These are phyloP conservation scores for Neurospora discreta DNA, from an alignment of 495 filamentous ascomycete species.

Conservation along the genomic window DNA sequence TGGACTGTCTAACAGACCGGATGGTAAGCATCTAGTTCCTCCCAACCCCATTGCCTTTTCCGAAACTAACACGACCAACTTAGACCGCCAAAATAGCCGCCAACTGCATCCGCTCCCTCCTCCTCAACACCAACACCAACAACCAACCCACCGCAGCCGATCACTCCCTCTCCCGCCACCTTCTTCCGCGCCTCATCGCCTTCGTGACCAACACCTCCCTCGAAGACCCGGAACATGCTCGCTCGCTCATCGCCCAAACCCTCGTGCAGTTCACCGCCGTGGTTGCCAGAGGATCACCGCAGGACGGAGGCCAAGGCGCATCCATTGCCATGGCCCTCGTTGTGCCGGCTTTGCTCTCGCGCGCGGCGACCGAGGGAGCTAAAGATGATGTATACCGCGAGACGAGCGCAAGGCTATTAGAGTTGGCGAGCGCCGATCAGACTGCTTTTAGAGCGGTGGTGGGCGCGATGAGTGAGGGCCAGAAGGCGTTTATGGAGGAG, in stretches of 20 bases:
- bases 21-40: constrained; percentile 34
- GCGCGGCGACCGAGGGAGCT: constrained; percentile 43
- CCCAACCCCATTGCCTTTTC: too few species aligned
- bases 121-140: constrained; percentile 44
- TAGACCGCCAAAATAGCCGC: constrained; percentile 79
- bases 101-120: constrained; percentile 73
- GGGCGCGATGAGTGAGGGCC: constrained; percentile 52
- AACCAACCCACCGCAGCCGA: constrained; percentile 47
- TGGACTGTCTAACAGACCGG: constrained; percentile 72
- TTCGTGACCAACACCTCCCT: constrained; percentile 58
- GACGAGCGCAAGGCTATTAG: constrained; percentile 63
- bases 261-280: constrained; percentile 58
- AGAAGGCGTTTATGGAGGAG: constrained; percentile 71
- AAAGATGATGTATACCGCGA: constrained; percentile 48
- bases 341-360: constrained; percentile 65
- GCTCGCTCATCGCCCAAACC: constrained; percentile 56
- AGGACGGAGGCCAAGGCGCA: not conserved
- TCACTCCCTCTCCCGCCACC: constrained; percentile 57
- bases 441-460: constrained; percentile 65
- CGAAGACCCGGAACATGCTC: constrained; percentile 65
- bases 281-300: constrained; percentile 12
- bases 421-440: constrained; percentile 69
- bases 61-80: too few species aligned
- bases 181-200: constrained; percentile 64
- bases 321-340: constrained; percentile 59